A percentile compares a stretch with the other conserved stretches of the same genome.
phyloP scores from a whole-genome alignment of 805 yeast species.

The Yamadazyma scolyti region DNA sequence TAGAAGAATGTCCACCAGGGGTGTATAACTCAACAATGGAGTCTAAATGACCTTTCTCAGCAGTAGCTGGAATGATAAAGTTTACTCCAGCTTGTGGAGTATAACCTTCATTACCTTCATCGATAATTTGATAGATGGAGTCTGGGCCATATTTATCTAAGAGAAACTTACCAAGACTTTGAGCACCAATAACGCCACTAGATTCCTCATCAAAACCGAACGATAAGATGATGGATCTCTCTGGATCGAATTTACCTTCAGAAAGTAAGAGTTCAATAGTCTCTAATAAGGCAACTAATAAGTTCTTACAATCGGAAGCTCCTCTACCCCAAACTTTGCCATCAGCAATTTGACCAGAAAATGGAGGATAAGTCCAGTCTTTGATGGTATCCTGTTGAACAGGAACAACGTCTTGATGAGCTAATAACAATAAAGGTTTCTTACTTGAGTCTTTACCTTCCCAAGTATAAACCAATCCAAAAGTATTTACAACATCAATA shows the following conservation, averaged over 20 bases:
- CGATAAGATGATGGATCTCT: conserved; percentile 59
- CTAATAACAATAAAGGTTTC: conserved; percentile 67
- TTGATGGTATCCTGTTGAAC: conserved; percentile 53
- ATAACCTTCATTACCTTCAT: conserved; percentile 44
- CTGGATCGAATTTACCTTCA: conserved; percentile 53
- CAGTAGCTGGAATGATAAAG: conserved; percentile 47
- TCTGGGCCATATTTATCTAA: conserved; percentile 56
- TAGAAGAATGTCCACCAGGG: conserved; percentile 77
- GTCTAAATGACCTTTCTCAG: conserved; percentile 50
- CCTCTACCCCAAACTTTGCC: conserved; percentile 74
- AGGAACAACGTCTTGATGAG: conserved; percentile 83
- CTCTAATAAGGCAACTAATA: conserved; percentile 63
- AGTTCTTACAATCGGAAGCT: conserved; percentile 68
- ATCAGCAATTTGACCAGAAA: conserved; percentile 59
- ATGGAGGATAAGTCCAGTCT: conserved; percentile 69
- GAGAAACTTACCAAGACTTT: conserved; percentile 42
- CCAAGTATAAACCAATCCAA: conserved; percentile 64
- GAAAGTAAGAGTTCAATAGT: conserved; percentile 54
- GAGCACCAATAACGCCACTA: conserved; percentile 63
- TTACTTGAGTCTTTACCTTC: conserved; percentile 51
- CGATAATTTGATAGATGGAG: conserved; percentile 61
- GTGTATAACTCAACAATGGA: conserved; percentile 47
- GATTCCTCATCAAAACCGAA: conserved; percentile 83
- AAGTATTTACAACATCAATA: conserved; percentile 54
- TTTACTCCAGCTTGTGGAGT: conserved; percentile 46